phyloP scores from a whole-genome alignment of 2,329 filamentous ascomycete genomes.

The Paraphoma sp. region DNA sequence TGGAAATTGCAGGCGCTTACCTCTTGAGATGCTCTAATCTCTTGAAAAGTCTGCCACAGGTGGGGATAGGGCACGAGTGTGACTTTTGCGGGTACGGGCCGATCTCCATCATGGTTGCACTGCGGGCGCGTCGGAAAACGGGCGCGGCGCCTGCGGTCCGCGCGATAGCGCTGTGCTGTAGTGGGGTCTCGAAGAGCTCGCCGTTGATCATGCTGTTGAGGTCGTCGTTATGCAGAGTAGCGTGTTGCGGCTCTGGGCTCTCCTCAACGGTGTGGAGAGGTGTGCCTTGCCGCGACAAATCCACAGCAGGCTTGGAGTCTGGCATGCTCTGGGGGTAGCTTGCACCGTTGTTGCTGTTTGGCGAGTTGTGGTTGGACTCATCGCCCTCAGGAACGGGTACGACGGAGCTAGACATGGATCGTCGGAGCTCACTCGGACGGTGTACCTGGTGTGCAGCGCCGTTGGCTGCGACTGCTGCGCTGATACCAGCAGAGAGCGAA shows the following conservation, averaged over 20 bases:
- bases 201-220: slow-evolving; percentile 57
- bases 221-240: slow-evolving; percentile 72
- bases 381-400: slow-evolving; percentile 81
- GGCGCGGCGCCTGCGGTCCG: slow-evolving; percentile 68
- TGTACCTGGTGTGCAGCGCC: slow-evolving; percentile 67
- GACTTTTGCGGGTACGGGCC: slow-evolving; percentile 97
- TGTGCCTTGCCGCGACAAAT: slow-evolving; percentile 90
- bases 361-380: slow-evolving; percentile 78
- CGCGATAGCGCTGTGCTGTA: slow-evolving; percentile 65
- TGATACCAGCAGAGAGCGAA: slow-evolving; percentile 84
- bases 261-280: slow-evolving; percentile 85
- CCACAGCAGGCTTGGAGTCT: slow-evolving; percentile 75
- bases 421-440: slow-evolving; percentile 85
- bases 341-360: slow-evolving; percentile 72
- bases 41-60: slow-evolving; percentile 97
- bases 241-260: slow-evolving; percentile 76
- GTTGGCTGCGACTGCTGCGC: slow-evolving; percentile 70
- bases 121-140: slow-evolving; percentile 86
- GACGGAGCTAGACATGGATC: slow-evolving; percentile 88
- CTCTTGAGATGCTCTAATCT: slow-evolving; percentile 98
- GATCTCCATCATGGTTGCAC: slow-evolving; percentile 94
- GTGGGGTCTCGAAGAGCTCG: slow-evolving; percentile 49
- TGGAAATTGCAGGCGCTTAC: slow-evolving; percentile 66
- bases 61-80: slow-evolving; percentile 98
- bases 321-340: slow-evolving; percentile 65